Evolutionary conservation across 2,329 filamentous ascomycete species (phyloP), one percentile per base, ranked within the genome.

Genomic region (Cryoendolithus antarcticus): DNA sequence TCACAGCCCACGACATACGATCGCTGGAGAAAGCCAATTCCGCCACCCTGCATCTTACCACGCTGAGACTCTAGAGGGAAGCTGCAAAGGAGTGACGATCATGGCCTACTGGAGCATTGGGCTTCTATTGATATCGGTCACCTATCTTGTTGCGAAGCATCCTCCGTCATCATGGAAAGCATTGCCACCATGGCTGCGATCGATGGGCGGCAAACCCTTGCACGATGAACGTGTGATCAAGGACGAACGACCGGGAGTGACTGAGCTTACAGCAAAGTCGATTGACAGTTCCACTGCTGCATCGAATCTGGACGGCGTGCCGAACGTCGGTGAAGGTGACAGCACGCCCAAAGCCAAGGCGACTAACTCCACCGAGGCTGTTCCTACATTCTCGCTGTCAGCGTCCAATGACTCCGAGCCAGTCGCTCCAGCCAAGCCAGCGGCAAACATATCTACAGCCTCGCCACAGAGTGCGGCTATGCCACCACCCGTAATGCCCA

Each of bases 101-200:
- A 68, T 68, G 65, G 64, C 61, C 44, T 62, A 61, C 53, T 49
- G 63, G 44, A 60, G 59, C 29, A 51, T 63, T 24, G 60, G 54
- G 27, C 51, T 57, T 21, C 43, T 69, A 15, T 41, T 65, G 37
- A 52, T 60, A 21, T 60, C 65, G 6, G 47, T 60, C 30, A 58
- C 55, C 31, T 63, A 61, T 43, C 44, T 68, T 13, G 51, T 62
- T 19, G 65, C 63, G 47, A 56, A 53, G 15, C 55, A 63, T 41
- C 59, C 60, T 24, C 56, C 56, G 33, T 53, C 55, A 39, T 53
- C 56, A 13, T 61, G 60, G 48, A 56, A 48, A 43, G 39, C 50
- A 41, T 37, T 54, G 46, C 42, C 54, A 31, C 40, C 40, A 36
- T 57, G 56, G 56, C 39, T 56, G 3, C 37, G 32, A 9, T 36